phyloP scores from a whole-genome alignment of 306 rosid genomes.

The Herpetospermum pedunculosum region DNA sequence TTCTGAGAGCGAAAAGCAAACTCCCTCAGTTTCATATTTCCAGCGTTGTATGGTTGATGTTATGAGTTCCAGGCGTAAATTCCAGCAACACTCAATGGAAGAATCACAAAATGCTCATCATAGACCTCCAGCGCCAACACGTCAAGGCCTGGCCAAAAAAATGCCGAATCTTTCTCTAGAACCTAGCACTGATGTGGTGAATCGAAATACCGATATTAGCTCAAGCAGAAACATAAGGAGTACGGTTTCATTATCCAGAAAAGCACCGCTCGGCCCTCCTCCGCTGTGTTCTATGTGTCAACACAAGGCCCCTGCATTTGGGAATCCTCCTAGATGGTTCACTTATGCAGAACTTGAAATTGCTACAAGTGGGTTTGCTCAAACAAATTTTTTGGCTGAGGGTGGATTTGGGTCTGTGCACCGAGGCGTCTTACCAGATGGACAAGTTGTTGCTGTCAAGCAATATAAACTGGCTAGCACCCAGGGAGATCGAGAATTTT shows the following conservation, averaged over 20 bases:
- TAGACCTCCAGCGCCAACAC: constrained; percentile 33
- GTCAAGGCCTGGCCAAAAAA: constrained; percentile 47
- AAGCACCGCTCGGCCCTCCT: constrained; percentile 66
- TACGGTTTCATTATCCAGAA: constrained; percentile 47
- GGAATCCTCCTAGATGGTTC: constrained; percentile 95
- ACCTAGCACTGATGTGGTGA: constrained; percentile 33
- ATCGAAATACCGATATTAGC: constrained; percentile 45
- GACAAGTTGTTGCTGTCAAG: constrained; percentile 83
- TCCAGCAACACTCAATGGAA: constrained; percentile 25
- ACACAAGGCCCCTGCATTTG: constrained; percentile 90
- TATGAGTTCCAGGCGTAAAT: constrained; percentile 31
- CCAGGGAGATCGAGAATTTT: constrained; percentile 91
- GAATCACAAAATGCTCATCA: constrained; percentile 24
- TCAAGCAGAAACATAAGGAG: constrained; percentile 69
- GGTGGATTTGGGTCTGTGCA: constrained; percentile 97
- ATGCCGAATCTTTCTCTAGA: constrained; percentile 41
- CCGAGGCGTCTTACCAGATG: constrained; percentile 64
- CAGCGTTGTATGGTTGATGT: constrained; percentile 61
- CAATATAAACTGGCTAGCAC: constrained; percentile 79
- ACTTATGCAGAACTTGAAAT: constrained; percentile 64
- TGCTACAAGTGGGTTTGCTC: constrained; percentile 83
- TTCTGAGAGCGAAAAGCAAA: constrained; percentile 45
- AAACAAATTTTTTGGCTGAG: constrained; percentile 84
- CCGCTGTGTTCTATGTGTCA: constrained; percentile 91
- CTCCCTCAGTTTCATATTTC: constrained; percentile 47